Percentiles rank a stretch among this genome's conserved stretches.
Conservation (phyloP, 192 early-diverging fungal genomes). For the Linnemannia schmuckeri region DNA sequence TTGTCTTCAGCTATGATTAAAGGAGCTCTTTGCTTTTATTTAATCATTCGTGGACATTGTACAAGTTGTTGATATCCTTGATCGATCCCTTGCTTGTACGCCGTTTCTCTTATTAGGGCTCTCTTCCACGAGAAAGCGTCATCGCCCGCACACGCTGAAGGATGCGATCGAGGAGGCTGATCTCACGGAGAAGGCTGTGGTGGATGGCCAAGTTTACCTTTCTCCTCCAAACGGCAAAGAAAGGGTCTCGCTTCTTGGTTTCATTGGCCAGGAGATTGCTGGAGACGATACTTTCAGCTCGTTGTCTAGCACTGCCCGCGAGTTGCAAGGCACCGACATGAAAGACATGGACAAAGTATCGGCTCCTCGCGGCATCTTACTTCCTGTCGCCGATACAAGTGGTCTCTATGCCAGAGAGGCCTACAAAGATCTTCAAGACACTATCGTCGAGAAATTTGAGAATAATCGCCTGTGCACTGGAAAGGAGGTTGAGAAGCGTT, state of each 20-base stretch:
- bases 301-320: conserved; percentile 2
- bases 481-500: background rate
- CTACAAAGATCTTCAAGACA: conserved; percentile 38
- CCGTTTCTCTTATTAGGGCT: background rate
- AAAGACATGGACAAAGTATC: conserved; percentile 14
- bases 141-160: background rate
- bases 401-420: conserved; percentile 32
- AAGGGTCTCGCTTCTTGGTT: conserved; percentile 14
- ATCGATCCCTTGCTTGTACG: background rate
- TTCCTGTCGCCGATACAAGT: conserved; percentile 30
- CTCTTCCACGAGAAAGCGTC: background rate
- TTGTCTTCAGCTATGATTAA: background rate
- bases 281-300: background rate
- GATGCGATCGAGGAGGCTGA: conserved; percentile 20
- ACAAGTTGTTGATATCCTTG: background rate
- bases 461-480: too few relatives aligned
- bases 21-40: background rate
- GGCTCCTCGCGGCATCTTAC: background rate
- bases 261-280: conserved; percentile 8
- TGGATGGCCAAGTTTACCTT: conserved; percentile 8
- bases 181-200: conserved; percentile 28
- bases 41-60: background rate
- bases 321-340: background rate
- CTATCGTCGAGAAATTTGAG: conserved; percentile 7
- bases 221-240: conserved; percentile 16